Evolutionary conservation across 352 stramenopile genomes (phyloP).

Genomic region (Phytopythium chamaehyphon): DNA sequence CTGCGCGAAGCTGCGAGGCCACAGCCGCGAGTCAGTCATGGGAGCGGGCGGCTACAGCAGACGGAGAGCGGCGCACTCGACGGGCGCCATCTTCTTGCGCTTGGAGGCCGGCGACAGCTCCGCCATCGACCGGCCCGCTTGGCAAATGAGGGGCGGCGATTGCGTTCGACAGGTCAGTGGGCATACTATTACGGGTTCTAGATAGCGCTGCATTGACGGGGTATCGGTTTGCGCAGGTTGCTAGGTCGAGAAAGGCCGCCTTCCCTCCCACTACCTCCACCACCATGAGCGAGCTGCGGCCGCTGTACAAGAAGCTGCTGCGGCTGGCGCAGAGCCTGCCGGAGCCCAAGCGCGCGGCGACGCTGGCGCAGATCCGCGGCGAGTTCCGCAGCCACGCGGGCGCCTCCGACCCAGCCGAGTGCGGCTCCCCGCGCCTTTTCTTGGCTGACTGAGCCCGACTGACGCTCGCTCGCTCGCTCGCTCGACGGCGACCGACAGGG

Average conservation of each 20-base stretch:
- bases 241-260: background rate
- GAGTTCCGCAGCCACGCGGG: conserved; percentile 71
- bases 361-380: conserved; percentile 64
- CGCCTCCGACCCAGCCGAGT: conserved; percentile 63
- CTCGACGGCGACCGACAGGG: too few species aligned
- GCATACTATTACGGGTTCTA: too few species aligned
- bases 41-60: background rate
- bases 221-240: background rate
- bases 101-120: conserved; percentile 8
- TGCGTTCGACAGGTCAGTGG: too few species aligned
- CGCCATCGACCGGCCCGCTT: too few species aligned
- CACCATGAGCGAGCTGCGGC: conserved; percentile 38
- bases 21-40: background rate
- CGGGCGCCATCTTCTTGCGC: conserved; percentile 35
- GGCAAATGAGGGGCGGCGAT: too few species aligned
- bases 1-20: conserved; percentile 27
- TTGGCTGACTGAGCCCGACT: too few species aligned
- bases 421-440: conserved; percentile 20
- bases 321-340: conserved; percentile 70
- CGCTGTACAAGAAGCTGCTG: conserved; percentile 86
- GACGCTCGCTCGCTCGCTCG: too few species aligned
- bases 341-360: conserved; percentile 54
- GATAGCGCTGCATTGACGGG: background rate
- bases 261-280: conserved; percentile 6
- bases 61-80: conserved; percentile 53